Evolutionary conservation across 1,284 basidiomycete genomes (phyloP), one percentile per base, ranked within the genome.

Genomic region (Austroboletus niveus): DNA sequence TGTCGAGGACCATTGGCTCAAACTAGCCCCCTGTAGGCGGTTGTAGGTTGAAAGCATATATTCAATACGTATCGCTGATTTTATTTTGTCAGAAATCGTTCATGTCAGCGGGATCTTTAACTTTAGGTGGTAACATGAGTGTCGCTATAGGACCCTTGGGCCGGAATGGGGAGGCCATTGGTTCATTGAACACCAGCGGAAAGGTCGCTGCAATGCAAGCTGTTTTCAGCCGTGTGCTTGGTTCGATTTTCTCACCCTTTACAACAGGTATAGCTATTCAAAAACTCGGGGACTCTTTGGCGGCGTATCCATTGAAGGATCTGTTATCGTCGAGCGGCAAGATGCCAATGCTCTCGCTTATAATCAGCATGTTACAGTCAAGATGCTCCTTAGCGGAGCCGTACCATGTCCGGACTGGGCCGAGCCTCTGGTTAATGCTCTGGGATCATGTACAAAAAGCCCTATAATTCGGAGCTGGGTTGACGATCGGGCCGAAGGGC

Each of bases 201-300:
- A 90, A 89, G 65, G 72, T 98, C 5, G 92, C 95, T 8, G 94
- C 95, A 44, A 98, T 98, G 94, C 92, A 61, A 55, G 73, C 54
- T 42, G 57, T 58, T 44, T 22, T 17, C 34, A 51, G 22, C 7
- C 17, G 20, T n/a, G 20, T 27, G 30, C 50, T 42, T 52, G 27
- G 17, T 57, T 40, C 44, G 43, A 41, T 40, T 38, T 46, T 38
- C 36, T 49, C 14, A 60, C 38, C 6, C n/a, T 49, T 32, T 20
- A 39, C 29, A 29, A 39, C 60, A 85, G 85, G 84, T 94, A 96
- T 71, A 92, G 88, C 58, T 99, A 99, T 70, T 95, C 92, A 5
- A 94, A 95, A 70, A 95, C 94, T 5, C 85, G 92, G 57, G 96
- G 96, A 11, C 78, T 98, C 2, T 97, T 97, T 58, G 93, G 89